These are phyloP conservation scores for Xerocomus brunneocitrinus DNA, from an alignment of 768 basidiomycete genomes.

Conservation along the genomic window DNA sequence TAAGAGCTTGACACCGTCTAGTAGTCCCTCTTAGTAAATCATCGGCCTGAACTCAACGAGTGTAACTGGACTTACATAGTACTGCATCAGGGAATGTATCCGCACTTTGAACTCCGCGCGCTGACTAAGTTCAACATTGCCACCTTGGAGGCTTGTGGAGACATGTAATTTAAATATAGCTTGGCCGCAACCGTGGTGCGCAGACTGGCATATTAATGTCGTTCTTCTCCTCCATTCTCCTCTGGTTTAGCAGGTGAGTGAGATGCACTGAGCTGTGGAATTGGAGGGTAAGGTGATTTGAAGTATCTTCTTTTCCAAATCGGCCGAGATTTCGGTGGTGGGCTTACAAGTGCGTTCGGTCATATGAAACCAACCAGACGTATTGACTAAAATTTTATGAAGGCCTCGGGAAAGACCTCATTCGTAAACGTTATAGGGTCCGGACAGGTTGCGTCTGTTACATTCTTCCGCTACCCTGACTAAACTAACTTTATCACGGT, in stretches of 20 bases:
- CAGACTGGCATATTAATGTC: conserved; percentile 30
- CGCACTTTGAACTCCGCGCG: too few species aligned
- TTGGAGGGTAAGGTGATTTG: background rate
- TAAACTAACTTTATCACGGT: background rate
- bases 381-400: background rate
- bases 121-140: too few species aligned
- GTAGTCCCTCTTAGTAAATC: too few species aligned
- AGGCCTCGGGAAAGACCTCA: conserved; percentile 95
- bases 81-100: too few species aligned
- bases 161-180: too few species aligned
- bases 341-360: conserved; percentile 64
- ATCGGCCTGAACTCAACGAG: too few species aligned
- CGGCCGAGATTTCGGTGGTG: conserved; percentile 87
- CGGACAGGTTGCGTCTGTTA: conserved; percentile 49
- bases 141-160: too few species aligned
- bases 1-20: too few species aligned
- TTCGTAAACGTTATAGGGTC: conserved; percentile 89
- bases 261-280: background rate
- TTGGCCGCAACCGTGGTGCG: too few species aligned
- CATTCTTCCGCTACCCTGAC: background rate
- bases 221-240: conserved; percentile 49
- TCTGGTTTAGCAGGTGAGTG: conserved; percentile 53
- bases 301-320: conserved; percentile 82
- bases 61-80: too few species aligned
- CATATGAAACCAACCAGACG: background rate